phyloP scores from a whole-genome alignment of 257 asterid species.

The Nicotiana tabacum region DNA sequence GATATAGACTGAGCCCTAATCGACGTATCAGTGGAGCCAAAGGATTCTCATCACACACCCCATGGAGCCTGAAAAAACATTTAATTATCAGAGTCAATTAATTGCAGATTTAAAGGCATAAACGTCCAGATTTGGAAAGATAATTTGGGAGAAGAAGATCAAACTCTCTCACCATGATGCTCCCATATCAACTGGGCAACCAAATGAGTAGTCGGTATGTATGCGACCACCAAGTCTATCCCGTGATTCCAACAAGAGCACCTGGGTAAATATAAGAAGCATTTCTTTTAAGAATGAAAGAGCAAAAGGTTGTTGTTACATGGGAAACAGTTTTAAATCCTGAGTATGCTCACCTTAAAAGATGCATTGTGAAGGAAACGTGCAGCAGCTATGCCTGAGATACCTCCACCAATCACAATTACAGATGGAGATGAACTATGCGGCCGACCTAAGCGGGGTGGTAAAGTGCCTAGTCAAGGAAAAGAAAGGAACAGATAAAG shows the following conservation, averaged over 20 bases:
- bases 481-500: conserved; percentile 7
- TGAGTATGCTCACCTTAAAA: conserved; percentile 51
- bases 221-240: conserved; percentile 96
- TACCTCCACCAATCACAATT: conserved; percentile 94
- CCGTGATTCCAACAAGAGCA: conserved; percentile 81
- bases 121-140: background rate
- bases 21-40: conserved; percentile 87
- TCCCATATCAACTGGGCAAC: conserved; percentile 98
- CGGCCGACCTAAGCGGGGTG: conserved; percentile 46
- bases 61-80: conserved; percentile 71
- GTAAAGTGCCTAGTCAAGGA: conserved; percentile 41
- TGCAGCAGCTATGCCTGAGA: conserved; percentile 96
- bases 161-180: conserved; percentile 73
- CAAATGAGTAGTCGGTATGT: conserved; percentile 88
- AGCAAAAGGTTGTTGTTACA: background rate
- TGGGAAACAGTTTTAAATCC: background rate
- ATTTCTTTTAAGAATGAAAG: background rate
- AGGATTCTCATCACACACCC: conserved; percentile 98
- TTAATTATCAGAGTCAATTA: background rate
- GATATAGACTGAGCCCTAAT: conserved; percentile 78
- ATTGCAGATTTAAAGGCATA: background rate
- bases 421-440: conserved; percentile 60
- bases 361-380: conserved; percentile 78
- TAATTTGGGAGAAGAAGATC: background rate
- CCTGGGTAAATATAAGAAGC: conserved; percentile 36